Conservation (phyloP, 1,139 yeast species). For the Debaryomyces sp. region DNA sequence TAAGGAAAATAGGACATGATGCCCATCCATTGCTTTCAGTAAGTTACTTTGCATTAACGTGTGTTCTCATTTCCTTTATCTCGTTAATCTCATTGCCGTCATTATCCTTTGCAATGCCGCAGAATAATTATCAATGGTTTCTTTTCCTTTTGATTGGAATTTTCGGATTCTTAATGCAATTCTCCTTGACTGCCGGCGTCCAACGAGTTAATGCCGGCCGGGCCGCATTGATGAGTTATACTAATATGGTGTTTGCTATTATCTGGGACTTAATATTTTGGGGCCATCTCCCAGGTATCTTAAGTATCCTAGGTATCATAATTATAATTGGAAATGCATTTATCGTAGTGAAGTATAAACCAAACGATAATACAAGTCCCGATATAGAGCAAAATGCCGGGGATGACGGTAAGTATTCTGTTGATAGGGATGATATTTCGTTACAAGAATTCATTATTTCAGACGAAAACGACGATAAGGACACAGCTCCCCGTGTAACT, state of each 20-base stretch:
- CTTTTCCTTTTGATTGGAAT: slow-evolving; percentile 65
- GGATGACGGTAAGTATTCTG: slow-evolving; percentile 14
- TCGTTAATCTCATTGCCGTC: slow-evolving; percentile 62
- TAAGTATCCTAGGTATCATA: slow-evolving; percentile 69
- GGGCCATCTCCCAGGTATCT: slow-evolving; percentile 69
- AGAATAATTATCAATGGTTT: slow-evolving; percentile 62
- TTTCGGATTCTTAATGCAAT: slow-evolving; percentile 83
- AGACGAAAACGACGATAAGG: slow-evolving; percentile 24
- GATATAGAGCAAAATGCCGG: slow-evolving; percentile 15
- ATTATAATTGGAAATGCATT: slow-evolving; percentile 71
- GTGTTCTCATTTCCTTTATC: slow-evolving; percentile 56
- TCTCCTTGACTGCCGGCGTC: slow-evolving; percentile 76
- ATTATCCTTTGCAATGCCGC: slow-evolving; percentile 62
- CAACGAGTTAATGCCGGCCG: slow-evolving; percentile 82
- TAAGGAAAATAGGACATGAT: slow-evolving; percentile 72
- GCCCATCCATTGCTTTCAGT: slow-evolving; percentile 85
- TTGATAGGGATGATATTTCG: slow-evolving; percentile 19
- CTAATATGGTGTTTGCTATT: slow-evolving; percentile 79
- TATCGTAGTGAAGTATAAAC: slow-evolving; percentile 57
- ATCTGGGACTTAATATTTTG: slow-evolving; percentile 74
- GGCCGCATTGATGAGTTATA: slow-evolving; percentile 73
- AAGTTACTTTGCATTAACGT: slow-evolving; percentile 68
- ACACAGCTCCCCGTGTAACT: neutral
- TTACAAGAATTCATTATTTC: slow-evolving; percentile 29
- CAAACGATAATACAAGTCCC: slow-evolving; percentile 22